phyloP scores from a whole-genome alignment of 1,284 basidiomycete species.

The Phellopilus nigrolimitatus region DNA sequence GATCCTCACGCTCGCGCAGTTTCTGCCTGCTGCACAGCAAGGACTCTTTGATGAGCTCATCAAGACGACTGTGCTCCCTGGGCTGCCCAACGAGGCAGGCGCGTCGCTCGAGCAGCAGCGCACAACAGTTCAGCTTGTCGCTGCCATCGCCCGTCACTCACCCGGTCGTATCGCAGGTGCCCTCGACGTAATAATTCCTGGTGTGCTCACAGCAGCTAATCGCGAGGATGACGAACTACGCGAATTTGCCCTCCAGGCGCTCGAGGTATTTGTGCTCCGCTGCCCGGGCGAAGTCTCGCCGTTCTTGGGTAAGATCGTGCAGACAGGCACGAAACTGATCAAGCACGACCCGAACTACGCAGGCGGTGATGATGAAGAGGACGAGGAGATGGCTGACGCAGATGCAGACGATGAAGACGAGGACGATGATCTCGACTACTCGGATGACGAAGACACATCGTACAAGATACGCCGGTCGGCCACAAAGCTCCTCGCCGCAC shows the following conservation, averaged over 20 bases:
- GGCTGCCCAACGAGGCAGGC: slow-evolving; percentile 37
- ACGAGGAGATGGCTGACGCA: slow-evolving; percentile 74
- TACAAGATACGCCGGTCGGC: slow-evolving; percentile 96
- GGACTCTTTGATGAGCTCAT: slow-evolving; percentile 54
- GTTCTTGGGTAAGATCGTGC: slow-evolving; percentile 66
- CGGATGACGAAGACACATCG: slow-evolving; percentile 98
- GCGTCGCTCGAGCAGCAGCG: slow-evolving; percentile 63
- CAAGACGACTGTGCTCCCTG: slow-evolving; percentile 54
- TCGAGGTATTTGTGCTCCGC: slow-evolving; percentile 80
- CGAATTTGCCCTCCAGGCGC: slow-evolving; percentile 72
- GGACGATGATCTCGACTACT: slow-evolving; percentile 72
- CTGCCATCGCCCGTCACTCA: slow-evolving; percentile 70
- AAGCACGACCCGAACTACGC: slow-evolving; percentile 97
- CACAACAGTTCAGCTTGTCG: slow-evolving; percentile 78
- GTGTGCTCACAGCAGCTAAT: slow-evolving; percentile 60
- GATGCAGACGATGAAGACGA: slow-evolving; percentile 79
- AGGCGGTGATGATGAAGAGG: slow-evolving; percentile 71
- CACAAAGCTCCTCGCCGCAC: slow-evolving; percentile 82
- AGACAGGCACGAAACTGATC: slow-evolving; percentile 71
- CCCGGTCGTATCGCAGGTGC: slow-evolving; percentile 59
- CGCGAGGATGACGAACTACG: slow-evolving; percentile 78
- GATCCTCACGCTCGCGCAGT: slow-evolving; percentile 80
- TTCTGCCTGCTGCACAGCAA: slow-evolving; percentile 63
- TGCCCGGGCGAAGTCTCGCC: slow-evolving; percentile 80
- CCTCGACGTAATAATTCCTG: slow-evolving; percentile 59